Evolutionary conservation across 805 yeast species (phyloP).

Genomic region (Yamadazyma endophytica): DNA sequence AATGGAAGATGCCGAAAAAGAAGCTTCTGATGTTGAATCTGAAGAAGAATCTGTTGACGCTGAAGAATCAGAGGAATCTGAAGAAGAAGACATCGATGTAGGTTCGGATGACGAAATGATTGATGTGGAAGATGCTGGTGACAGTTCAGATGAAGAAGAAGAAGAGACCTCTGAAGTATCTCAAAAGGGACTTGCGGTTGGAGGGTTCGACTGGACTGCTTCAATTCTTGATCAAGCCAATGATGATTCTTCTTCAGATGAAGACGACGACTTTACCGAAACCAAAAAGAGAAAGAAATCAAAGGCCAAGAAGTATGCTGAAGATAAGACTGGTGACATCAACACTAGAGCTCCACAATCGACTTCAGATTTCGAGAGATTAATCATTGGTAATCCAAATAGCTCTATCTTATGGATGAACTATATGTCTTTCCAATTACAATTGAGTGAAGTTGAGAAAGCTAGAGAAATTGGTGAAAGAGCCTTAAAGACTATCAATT

Average conservation of each 20-base stretch:
- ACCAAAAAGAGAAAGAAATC: conserved; percentile 41
- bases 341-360: conserved; percentile 88
- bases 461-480: conserved; percentile 92
- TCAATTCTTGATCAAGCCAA: conserved; percentile 78
- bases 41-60: conserved; percentile 23
- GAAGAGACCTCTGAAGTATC: conserved; percentile 21
- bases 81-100: conserved; percentile 17
- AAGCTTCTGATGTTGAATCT: conserved; percentile 21
- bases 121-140: conserved; percentile 30
- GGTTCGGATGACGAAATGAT: conserved; percentile 32
- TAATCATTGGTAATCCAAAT: conserved; percentile 87
- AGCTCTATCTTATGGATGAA: conserved; percentile 96
- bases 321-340: conserved; percentile 83
- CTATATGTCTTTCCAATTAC: conserved; percentile 96
- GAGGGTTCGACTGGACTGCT: conserved; percentile 96
- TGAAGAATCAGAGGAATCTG: conserved; percentile 14
- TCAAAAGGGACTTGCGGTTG: conserved; percentile 62
- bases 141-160: conserved; percentile 23
- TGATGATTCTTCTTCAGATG: conserved; percentile 42
- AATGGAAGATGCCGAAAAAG: conserved; percentile 16
- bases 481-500: conserved; percentile 84
- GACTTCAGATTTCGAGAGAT: conserved; percentile 84
- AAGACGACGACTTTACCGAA: conserved; percentile 55
- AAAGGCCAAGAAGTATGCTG: conserved; percentile 48
- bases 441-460: conserved; percentile 87